phyloP scores from a whole-genome alignment of 352 stramenopile species.

The Globisporangium heterothallicum region DNA sequence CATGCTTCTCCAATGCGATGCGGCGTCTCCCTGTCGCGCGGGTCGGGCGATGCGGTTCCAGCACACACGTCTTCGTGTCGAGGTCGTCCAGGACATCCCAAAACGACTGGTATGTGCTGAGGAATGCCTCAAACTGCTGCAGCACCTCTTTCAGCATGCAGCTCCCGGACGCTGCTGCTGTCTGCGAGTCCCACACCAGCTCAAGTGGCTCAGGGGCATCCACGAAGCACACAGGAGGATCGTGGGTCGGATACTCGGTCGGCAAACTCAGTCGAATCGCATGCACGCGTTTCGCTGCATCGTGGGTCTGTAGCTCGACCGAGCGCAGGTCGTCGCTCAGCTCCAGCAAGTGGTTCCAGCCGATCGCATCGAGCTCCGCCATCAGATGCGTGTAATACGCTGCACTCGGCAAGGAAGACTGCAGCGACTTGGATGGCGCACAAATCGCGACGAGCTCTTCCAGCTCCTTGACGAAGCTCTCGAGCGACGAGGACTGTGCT shows the following conservation, averaged over 20 bases:
- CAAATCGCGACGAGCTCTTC: slow-evolving; percentile 57
- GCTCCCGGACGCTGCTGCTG: background rate
- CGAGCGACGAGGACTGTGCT: slow-evolving; percentile 47
- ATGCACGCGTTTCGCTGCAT: slow-evolving; percentile 39
- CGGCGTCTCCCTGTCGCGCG: slow-evolving; percentile 56
- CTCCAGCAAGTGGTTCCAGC: slow-evolving; percentile 48
- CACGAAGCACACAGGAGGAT: slow-evolving; percentile 30
- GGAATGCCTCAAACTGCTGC: slow-evolving; percentile 38
- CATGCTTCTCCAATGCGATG: slow-evolving; percentile 58
- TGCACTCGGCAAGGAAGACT: slow-evolving; percentile 29
- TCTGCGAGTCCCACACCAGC: background rate
- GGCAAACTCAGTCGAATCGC: slow-evolving; percentile 35
- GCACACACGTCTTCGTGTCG: slow-evolving; percentile 62
- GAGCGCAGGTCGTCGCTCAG: slow-evolving; percentile 53
- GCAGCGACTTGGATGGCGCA: slow-evolving; percentile 5
- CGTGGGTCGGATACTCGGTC: slow-evolving; percentile 25
- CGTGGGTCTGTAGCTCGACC: slow-evolving; percentile 45
- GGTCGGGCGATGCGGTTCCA: slow-evolving; percentile 68
- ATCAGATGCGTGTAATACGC: slow-evolving; percentile 58
- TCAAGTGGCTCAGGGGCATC: slow-evolving; percentile 57
- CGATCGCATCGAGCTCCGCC: slow-evolving; percentile 50
- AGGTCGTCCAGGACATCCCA: slow-evolving; percentile 77
- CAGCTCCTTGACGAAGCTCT: slow-evolving; percentile 44
- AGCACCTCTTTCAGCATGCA: slow-evolving; percentile 18
- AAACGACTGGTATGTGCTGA: slow-evolving; percentile 65